These are phyloP conservation scores for Pleurotus sapidus DNA, from an alignment of 768 basidiomycete species.

Conservation along the genomic window DNA sequence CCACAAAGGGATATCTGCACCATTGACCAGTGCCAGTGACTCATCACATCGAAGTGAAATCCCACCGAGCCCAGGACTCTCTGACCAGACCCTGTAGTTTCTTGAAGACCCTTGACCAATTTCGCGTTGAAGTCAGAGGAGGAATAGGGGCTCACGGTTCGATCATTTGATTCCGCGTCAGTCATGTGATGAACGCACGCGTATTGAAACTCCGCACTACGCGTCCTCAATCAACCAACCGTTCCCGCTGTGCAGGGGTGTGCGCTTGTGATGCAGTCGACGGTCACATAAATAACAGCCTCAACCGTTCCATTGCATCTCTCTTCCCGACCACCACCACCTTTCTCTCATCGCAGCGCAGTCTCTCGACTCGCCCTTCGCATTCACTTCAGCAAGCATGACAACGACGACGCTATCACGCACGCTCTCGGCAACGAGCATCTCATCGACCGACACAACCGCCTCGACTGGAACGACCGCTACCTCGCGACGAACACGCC, in stretches of 20 bases:
- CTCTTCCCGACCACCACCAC: background rate
- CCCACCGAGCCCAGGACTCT: too few relatives aligned
- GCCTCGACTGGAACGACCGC: background rate
- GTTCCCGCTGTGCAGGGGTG: background rate
- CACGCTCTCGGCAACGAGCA: conserved; percentile 5
- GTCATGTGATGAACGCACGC: background rate
- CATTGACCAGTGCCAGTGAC: too few relatives aligned
- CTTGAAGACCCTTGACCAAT: too few relatives aligned
- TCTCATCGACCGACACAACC: background rate
- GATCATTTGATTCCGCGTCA: background rate
- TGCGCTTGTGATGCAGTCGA: background rate
- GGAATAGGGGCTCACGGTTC: background rate
- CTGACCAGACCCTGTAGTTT: too few relatives aligned
- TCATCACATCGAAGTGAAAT: too few relatives aligned
- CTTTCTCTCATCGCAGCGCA: background rate
- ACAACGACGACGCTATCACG: background rate
- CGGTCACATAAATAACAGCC: background rate
- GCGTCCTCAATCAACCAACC: background rate
- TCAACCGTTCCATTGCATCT: too few relatives aligned
- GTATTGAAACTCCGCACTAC: background rate
- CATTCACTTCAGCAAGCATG: background rate
- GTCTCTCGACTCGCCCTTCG: too few relatives aligned
- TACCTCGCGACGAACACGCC: conserved; percentile 48
- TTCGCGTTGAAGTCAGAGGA: too few relatives aligned
- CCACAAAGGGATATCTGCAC: too few relatives aligned